Evolutionary conservation across 805 yeast species (phyloP), one percentile per base, ranked within the genome.

Genomic region (Allodekkera sacchari): DNA sequence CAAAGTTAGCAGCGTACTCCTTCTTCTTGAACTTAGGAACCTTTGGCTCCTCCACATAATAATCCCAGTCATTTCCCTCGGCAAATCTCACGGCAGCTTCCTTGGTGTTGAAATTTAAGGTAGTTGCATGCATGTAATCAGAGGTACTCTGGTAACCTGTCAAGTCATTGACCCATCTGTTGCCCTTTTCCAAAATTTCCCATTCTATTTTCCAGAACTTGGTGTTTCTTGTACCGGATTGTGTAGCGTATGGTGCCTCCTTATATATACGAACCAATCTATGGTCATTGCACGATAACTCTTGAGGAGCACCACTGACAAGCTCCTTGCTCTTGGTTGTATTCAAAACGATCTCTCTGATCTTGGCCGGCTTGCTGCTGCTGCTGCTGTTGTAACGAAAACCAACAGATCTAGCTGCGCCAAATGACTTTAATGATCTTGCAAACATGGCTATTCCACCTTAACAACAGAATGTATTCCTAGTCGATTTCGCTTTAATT

Each of bases 91-190:
- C 36, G 22, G 95, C 95, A 25, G 83, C 71, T 29, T 83, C 89
- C 57, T 73, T 77, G 31, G 77, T 63, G 49, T 75, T 80, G 53
- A 83, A 83, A 53, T 76, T 75, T 65, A 83, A 57, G 51, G 71
- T 71, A 7, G 89, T 78, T 12, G 80, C 85, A 61, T 83, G 81
- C 81, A 84, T 78, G 59, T 75, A 77, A 55, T 83, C 95, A 22
- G 82, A 73, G 27, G 81, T 66, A 28, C 83, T 71, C 48, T 82
- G 88, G 64, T 82, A 83, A 17, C 95, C 95, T 57, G 83, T 83
- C 52, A 83, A 64, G 53, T 82, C 89, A 57, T 83, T 83, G 53
- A 83, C 95, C 94, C 94, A 83, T 53, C 92, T 65, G 63, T 83
- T 75, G 15, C 81, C 83, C 48, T 77, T 74, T 27, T 76, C 76